Base-by-base conservation (phyloP, 2,329 filamentous ascomycete genomes). In the Aspergillus aculeatinus region DNA sequence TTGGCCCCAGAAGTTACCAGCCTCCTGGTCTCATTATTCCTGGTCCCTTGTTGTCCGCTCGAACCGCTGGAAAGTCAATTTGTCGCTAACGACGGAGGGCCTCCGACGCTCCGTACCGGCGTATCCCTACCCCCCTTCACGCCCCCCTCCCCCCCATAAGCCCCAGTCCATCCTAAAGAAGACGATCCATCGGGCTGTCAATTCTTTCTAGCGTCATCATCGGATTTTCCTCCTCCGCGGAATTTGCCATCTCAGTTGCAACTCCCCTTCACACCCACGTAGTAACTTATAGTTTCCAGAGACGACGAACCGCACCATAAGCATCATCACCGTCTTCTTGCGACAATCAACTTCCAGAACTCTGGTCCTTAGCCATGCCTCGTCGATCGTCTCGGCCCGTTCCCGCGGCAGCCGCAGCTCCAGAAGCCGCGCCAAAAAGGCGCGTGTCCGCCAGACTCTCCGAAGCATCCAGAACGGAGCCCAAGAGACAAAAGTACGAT, bases 321-420 rank as follows among this genome's bases (percentile, higher is more conserved):
- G 16, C 16, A 44, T 16, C 9, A 44, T 16, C 14, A 19, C 16
- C 16, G 9, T 44, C 39, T 19, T 44, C 16, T 19, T 19, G 16
- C 39, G 19, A 31, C 53, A 19, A 55, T 48, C 14, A 44, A 9
- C 44, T 47, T 19, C 23, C 44, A 48, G 42, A 29, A n/a, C 19
- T 23, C 53, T 25, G 29, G 42, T 33, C 12, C 53, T 58, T 63
- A 42, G 54, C 62, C 57, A 75, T 77, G 76, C 63, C 73, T 72
- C 71, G 72, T 68, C 65, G 72, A 70, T 74, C 76, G 58, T 72
- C 70, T 72, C 71, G 72, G 71, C 63, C 75, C 71, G 70, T 66
- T 71, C 70, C 65, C 69, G 71, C 61, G 58, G 67, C 68, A 55
- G 68, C 68, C 62, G 65, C 67, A 65, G 68, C 71, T 65, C 64